Evolutionary conservation across 345 rosid genomes (phyloP).

Genomic region (Kernera saxatilis): DNA sequence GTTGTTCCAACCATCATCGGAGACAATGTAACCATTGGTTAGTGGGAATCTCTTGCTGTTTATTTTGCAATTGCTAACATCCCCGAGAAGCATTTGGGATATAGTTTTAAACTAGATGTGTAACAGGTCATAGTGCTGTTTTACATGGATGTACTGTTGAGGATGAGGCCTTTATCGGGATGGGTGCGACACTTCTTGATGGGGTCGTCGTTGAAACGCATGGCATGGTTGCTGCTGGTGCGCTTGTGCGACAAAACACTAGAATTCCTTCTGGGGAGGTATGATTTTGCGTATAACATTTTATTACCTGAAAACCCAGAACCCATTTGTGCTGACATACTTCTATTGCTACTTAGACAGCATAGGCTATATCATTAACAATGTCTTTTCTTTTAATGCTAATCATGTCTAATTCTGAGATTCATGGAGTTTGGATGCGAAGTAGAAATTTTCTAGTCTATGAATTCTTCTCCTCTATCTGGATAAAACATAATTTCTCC

Average conservation of each 20-base stretch:
- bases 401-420: neutral
- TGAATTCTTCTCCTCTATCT: neutral
- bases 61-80: neutral
- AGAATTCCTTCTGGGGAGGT: constrained; percentile 89
- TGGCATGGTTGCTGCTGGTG: constrained; percentile 95
- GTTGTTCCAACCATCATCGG: constrained; percentile 78
- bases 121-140: constrained; percentile 90
- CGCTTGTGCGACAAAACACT: constrained; percentile 91
- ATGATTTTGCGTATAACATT: neutral
- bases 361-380: neutral
- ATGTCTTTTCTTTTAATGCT: neutral
- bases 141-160: constrained; percentile 94
- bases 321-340: neutral
- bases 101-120: constrained; percentile 23
- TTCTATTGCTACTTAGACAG: constrained; percentile 3
- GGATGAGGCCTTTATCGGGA: constrained; percentile 86
- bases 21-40: constrained; percentile 95
- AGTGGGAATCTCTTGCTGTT: constrained; percentile 28
- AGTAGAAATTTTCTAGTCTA: neutral
- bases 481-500: neutral
- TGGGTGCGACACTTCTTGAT: constrained; percentile 91
- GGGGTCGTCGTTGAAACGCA: constrained; percentile 86
- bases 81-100: constrained; percentile 1
- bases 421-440: neutral
- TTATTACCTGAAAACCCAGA: neutral